Evolutionary conservation across 352 stramenopile species (phyloP).

Genomic region (Aphanomyces invadans): DNA sequence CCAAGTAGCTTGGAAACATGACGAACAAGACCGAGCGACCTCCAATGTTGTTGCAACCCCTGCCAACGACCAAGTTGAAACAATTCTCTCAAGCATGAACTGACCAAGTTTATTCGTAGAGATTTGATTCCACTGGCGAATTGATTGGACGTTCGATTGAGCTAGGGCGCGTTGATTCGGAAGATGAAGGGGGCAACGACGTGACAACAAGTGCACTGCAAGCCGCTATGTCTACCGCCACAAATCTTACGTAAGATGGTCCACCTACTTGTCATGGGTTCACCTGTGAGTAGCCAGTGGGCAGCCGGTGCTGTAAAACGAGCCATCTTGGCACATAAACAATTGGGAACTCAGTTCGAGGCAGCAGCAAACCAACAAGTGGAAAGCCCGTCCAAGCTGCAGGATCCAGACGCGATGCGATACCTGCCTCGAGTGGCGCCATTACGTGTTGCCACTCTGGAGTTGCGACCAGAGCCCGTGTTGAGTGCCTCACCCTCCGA

Average conservation of each 20-base stretch:
- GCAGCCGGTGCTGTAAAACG: constrained; percentile 65
- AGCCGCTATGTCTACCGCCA: constrained; percentile 70
- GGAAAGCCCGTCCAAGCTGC: not conserved
- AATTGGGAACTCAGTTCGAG: constrained; percentile 6
- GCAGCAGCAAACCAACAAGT: not conserved
- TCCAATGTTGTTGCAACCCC: too few relatives aligned
- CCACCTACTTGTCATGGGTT: not conserved
- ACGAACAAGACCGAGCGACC: too few relatives aligned
- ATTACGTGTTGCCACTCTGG: not conserved
- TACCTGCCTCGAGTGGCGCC: not conserved
- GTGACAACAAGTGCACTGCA: constrained; percentile 44
- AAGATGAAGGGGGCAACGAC: constrained; percentile 33
- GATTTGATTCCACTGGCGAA: too few relatives aligned
- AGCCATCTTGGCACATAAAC: constrained; percentile 48
- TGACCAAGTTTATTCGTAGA: too few relatives aligned
- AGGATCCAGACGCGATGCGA: not conserved
- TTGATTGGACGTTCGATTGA: too few relatives aligned
- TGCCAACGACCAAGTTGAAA: too few relatives aligned
- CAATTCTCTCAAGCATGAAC: too few relatives aligned
- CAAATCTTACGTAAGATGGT: constrained; percentile 60
- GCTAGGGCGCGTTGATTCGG: constrained; percentile 1
- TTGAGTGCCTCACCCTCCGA: too few relatives aligned
- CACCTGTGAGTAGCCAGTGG: constrained; percentile 50
- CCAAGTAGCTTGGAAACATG: too few relatives aligned
- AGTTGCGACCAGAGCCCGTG: too few relatives aligned